phyloP scores from a whole-genome alignment of 73 alveolate genomes.

The Durusdinium trenchii region DNA sequence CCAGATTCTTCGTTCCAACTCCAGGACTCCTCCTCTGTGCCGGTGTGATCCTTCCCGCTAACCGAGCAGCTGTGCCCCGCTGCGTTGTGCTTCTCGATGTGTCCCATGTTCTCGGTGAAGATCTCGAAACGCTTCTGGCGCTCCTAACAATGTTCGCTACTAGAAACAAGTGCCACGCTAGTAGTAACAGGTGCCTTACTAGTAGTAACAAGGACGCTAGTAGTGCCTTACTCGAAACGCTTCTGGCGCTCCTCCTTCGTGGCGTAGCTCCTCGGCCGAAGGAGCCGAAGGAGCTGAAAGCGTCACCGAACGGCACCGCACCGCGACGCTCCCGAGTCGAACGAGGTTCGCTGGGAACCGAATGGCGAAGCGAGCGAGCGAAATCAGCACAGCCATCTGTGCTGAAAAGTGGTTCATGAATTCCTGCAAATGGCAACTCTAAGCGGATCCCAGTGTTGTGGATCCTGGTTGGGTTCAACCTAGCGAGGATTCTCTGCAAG shows the following conservation, averaged over 20 bases:
- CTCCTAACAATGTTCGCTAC: no score
- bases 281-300: neutral
- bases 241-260: slow-evolving; percentile 41
- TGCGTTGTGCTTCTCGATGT: slow-evolving; percentile 84
- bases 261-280: slow-evolving; percentile 32
- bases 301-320: neutral
- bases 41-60: no score
- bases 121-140: slow-evolving; percentile 43
- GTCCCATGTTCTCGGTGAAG: slow-evolving; percentile 38
- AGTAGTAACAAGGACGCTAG: no score
- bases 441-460: no score
- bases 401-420: no score
- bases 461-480: no score
- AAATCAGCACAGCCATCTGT: no score
- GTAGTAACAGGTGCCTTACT: no score
- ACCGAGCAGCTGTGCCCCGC: slow-evolving; percentile 32
- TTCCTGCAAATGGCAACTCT: no score
- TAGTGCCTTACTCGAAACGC: slow-evolving; percentile 70
- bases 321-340: neutral
- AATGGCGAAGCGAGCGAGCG: no score
- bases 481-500: no score
- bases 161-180: no score
- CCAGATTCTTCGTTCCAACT: neutral
- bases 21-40: neutral
- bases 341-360: neutral